Percentiles rank a stretch among this genome's conserved stretches.
phyloP scores from a whole-genome alignment of 441 rosid species.

The Populus hybrid region DNA sequence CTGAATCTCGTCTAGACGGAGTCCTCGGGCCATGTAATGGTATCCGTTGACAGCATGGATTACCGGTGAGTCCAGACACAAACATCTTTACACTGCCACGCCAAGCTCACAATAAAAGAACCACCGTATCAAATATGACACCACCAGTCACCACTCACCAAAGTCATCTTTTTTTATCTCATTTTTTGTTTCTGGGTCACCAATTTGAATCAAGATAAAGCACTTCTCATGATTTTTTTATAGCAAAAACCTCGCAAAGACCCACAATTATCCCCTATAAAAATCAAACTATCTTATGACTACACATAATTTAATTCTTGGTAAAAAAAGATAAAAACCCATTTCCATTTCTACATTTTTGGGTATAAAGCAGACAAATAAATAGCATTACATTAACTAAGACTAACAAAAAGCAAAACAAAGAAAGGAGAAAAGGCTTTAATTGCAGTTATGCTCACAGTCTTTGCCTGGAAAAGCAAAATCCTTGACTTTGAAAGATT shows the following conservation, averaged over 20 bases:
- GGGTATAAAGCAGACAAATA: background rate
- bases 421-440: background rate
- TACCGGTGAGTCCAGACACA: conserved; percentile 56
- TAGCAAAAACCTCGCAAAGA: too few species aligned
- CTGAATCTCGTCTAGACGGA: conserved; percentile 29
- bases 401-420: background rate
- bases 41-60: conserved; percentile 48
- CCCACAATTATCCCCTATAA: too few species aligned
- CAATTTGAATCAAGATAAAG: background rate
- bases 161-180: background rate
- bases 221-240: background rate
- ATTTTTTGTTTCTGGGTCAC: background rate
- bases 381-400: background rate
- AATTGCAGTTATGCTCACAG: background rate
- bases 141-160: background rate
- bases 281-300: background rate
- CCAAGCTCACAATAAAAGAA: conserved; percentile 9
- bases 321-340: background rate
- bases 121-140: background rate
- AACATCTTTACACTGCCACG: conserved; percentile 40
- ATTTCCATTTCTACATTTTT: background rate
- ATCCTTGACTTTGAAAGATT: background rate
- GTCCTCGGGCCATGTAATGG: conserved; percentile 22
- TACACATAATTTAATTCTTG: background rate
- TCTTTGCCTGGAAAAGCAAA: background rate